phyloP scores from a whole-genome alignment of 2,329 filamentous ascomycete species.

The Zarea fungicola region DNA sequence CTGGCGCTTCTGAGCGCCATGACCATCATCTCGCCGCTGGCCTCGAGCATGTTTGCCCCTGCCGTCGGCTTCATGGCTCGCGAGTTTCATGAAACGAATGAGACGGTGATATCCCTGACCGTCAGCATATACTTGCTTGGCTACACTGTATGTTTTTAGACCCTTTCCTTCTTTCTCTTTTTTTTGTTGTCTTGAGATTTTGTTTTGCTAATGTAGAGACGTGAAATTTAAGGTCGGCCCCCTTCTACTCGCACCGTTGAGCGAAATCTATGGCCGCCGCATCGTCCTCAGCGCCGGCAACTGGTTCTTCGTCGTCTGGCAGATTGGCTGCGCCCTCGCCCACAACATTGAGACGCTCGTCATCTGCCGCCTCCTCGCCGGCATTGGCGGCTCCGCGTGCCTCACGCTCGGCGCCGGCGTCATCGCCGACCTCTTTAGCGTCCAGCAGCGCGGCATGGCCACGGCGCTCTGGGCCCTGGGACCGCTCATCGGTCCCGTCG shows the following conservation, averaged over 20 bases:
- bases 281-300: slow-evolving; percentile 30
- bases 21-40: slow-evolving; percentile 21
- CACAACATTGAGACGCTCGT: slow-evolving; percentile 60
- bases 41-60: slow-evolving; percentile 15
- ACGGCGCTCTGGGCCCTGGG: slow-evolving; percentile 61
- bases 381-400: slow-evolving; percentile 55
- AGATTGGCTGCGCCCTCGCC: slow-evolving; percentile 36
- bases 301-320: slow-evolving; percentile 54
- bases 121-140: slow-evolving; percentile 5
- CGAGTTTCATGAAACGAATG: slow-evolving; percentile 16
- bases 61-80: slow-evolving; percentile 13
- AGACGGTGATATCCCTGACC: background rate
- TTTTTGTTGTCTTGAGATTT: background rate
- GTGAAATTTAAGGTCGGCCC: background rate
- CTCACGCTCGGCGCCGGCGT: slow-evolving; percentile 64
- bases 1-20: slow-evolving; percentile 28
- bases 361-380: slow-evolving; percentile 56
- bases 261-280: background rate
- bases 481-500: slow-evolving; percentile 51
- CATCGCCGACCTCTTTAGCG: slow-evolving; percentile 57
- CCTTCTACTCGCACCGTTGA: background rate
- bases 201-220: background rate
- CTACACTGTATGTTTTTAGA: background rate
- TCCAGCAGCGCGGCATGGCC: slow-evolving; percentile 55
- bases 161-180: background rate